A percentile compares a stretch with the other conserved stretches of the same genome.
Evolutionary conservation across 2,329 filamentous ascomycete species (phyloP).

Genomic region (Paracorniculantispora psalliotae): DNA sequence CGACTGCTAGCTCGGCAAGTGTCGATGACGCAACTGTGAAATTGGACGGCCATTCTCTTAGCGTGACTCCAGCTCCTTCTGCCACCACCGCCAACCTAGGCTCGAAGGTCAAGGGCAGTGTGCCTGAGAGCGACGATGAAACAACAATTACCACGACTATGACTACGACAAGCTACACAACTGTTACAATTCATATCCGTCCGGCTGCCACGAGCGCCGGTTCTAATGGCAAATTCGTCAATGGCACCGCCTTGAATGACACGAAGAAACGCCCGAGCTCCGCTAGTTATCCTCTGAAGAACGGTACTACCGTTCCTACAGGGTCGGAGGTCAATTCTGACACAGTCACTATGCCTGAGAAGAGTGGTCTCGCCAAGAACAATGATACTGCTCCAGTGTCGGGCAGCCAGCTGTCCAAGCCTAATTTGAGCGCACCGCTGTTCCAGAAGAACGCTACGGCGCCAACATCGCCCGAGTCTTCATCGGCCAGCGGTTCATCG

Average conservation of each 20-base stretch:
- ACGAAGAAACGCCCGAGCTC: background rate
- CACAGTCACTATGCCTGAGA: background rate
- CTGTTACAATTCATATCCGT: background rate
- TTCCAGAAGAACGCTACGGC: background rate
- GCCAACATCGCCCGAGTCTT: background rate
- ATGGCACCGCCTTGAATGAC: background rate
- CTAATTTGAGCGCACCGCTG: background rate
- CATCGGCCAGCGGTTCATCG: background rate
- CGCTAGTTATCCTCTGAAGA: background rate
- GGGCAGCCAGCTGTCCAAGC: background rate
- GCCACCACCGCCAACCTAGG: background rate
- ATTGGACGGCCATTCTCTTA: background rate
- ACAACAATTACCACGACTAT: conserved; percentile 4
- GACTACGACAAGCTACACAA: conserved; percentile 5
- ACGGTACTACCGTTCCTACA: background rate
- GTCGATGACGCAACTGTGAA: background rate
- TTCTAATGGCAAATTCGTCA: background rate
- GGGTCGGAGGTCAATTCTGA: background rate
- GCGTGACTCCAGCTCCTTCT: background rate
- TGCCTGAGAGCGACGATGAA: background rate
- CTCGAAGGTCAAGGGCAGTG: background rate
- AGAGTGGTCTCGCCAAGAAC: background rate
- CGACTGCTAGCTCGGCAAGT: background rate
- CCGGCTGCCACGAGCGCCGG: background rate
- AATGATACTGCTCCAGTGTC: background rate